These are phyloP conservation scores for Kwoniella bestiolae DNA, from an alignment of 768 basidiomycete species.

Conservation along the genomic window DNA sequence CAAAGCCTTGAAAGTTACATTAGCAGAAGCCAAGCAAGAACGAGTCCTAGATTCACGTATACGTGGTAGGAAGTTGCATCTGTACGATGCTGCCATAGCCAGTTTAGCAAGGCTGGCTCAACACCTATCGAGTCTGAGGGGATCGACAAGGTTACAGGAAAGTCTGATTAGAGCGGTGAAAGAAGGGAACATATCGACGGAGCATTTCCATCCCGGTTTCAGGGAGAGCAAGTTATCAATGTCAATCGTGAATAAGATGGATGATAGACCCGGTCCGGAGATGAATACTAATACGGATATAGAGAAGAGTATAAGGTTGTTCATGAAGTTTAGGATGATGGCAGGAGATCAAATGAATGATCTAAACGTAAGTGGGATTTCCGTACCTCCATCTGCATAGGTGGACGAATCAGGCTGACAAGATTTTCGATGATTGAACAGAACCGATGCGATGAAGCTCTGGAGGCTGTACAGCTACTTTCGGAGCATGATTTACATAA, in stretches of 20 bases:
- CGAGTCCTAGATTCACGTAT: slow-evolving; percentile 62
- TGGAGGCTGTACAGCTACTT: slow-evolving; percentile 43
- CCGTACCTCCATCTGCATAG: background rate
- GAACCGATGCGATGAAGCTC: slow-evolving; percentile 41
- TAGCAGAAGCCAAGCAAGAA: slow-evolving; percentile 86
- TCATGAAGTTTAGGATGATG: slow-evolving; percentile 51
- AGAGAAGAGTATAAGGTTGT: slow-evolving; percentile 47
- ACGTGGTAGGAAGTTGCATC: slow-evolving; percentile 60
- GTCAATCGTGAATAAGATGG: slow-evolving; percentile 5
- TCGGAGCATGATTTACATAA: slow-evolving; percentile 12
- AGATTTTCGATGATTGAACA: background rate
- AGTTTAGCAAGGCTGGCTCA: slow-evolving; percentile 89
- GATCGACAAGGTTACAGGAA: slow-evolving; percentile 80
- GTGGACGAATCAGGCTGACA: background rate
- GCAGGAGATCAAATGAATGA: slow-evolving; percentile 50
- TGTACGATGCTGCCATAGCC: slow-evolving; percentile 84
- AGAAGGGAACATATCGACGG: slow-evolving; percentile 40
- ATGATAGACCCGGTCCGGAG: slow-evolving; percentile 21
- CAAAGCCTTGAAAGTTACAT: slow-evolving; percentile 81
- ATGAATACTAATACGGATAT: slow-evolving; percentile 28
- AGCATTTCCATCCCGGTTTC: slow-evolving; percentile 5
- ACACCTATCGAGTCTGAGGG: slow-evolving; percentile 85
- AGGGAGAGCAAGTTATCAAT: slow-evolving; percentile 12
- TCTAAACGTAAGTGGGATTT: slow-evolving; percentile 49
- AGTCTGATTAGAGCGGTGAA: slow-evolving; percentile 69